A percentile compares a stretch with the other conserved stretches of the same genome.
phyloP scores from a whole-genome alignment of 805 yeast genomes.

The Yamadazyma sp. region DNA sequence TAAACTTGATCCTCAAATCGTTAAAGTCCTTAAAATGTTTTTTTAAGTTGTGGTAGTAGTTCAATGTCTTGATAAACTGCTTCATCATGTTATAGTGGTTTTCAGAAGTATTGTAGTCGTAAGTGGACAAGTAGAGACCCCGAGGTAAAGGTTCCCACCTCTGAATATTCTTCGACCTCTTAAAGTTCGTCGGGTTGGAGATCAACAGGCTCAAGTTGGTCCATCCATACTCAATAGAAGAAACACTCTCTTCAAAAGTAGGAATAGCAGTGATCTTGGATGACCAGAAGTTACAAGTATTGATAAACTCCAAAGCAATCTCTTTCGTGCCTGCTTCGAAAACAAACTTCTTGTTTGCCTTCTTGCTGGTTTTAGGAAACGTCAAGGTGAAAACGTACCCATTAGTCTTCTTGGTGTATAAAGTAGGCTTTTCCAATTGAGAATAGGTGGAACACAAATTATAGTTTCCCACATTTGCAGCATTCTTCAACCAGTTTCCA shows the following conservation, averaged over 20 bases:
- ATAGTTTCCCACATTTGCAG: conserved; percentile 54
- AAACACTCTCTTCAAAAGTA: conserved; percentile 60
- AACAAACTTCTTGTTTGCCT: conserved; percentile 43
- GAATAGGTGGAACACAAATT: conserved; percentile 55
- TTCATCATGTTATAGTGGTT: conserved; percentile 43
- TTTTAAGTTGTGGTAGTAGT: conserved; percentile 41
- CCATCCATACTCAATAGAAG: conserved; percentile 88
- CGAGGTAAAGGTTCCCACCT: conserved; percentile 45
- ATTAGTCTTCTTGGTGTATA: conserved; percentile 15
- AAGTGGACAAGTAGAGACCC: conserved; percentile 42
- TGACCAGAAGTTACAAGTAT: conserved; percentile 89
- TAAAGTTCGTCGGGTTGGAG: conserved; percentile 27
- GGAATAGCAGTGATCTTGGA: conserved; percentile 83
- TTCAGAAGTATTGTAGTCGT: conserved; percentile 23
- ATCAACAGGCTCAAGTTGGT: conserved; percentile 38
- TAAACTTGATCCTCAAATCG: conserved; percentile 28
- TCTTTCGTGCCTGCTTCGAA: conserved; percentile 68
- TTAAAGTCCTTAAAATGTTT: conserved; percentile 33
- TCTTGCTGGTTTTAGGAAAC: conserved; percentile 46
- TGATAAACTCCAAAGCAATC: conserved; percentile 66
- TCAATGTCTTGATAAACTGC: conserved; percentile 42
- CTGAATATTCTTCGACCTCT: conserved; percentile 31
- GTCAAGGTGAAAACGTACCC: conserved; percentile 51
- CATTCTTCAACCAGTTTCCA: conserved; percentile 69
- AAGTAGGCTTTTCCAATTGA: conserved; percentile 27